These are phyloP conservation scores for Chlorophyllum brunneum DNA, from an alignment of 768 basidiomycete genomes.

Conservation along the genomic window DNA sequence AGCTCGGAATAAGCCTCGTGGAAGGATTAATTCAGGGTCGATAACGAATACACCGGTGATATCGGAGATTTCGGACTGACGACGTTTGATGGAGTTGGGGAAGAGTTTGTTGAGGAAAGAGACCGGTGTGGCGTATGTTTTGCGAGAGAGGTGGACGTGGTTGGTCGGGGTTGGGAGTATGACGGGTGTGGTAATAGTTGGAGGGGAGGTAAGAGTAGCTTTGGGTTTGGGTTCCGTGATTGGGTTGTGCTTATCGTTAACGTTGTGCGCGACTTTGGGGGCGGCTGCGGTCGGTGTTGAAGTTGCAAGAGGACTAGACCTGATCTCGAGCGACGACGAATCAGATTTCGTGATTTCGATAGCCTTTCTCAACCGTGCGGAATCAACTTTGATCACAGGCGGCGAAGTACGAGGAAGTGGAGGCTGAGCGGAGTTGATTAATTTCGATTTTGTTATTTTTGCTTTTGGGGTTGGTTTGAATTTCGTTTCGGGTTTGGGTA, in stretches of 20 bases:
- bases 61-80: background rate
- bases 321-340: too few species aligned
- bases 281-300: too few species aligned
- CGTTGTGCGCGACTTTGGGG: background rate
- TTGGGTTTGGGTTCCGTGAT: background rate
- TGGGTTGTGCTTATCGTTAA: background rate
- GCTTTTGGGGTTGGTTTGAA: background rate
- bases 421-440: background rate
- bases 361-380: too few species aligned
- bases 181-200: background rate
- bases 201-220: background rate
- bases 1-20: slow-evolving; percentile 1
- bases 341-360: too few species aligned
- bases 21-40: slow-evolving; percentile 11
- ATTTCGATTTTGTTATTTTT: background rate
- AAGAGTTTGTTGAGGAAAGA: slow-evolving; percentile 1
- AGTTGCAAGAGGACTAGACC: too few species aligned
- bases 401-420: too few species aligned
- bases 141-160: slow-evolving; percentile 8
- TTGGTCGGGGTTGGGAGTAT: slow-evolving; percentile 2
- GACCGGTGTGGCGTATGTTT: background rate
- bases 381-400: too few species aligned
- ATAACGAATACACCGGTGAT: slow-evolving; percentile 13
- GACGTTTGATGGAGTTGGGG: background rate
- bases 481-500: background rate